Evolutionary conservation across 306 rosid species (phyloP).

Genomic region (Prunus campanulata): DNA sequence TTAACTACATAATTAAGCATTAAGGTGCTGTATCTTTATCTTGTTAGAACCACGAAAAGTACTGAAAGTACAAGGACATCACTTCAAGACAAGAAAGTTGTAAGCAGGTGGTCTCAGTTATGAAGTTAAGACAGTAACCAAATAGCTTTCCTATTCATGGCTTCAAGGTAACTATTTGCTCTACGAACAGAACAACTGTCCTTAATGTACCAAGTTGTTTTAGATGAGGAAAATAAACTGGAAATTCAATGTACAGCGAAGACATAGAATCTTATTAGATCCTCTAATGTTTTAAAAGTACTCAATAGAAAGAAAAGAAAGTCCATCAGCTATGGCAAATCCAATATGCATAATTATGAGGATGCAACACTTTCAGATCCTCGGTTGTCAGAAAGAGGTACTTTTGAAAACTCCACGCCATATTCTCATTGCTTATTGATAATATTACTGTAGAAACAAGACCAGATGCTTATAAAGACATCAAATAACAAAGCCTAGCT

Average conservation of each 20-base stretch:
- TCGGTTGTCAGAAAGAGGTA: neutral
- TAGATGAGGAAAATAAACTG: slow-evolving; percentile 15
- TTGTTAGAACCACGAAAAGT: slow-evolving; percentile 4
- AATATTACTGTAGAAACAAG: slow-evolving; percentile 18
- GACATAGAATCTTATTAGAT: slow-evolving; percentile 1
- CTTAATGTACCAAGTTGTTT: neutral
- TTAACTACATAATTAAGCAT: neutral
- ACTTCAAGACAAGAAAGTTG: neutral
- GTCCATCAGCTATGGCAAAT: neutral
- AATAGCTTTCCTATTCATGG: neutral
- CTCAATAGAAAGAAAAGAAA: too few species aligned
- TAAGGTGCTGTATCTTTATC: neutral
- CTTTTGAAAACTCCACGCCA: neutral
- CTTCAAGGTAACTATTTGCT: slow-evolving; percentile 9
- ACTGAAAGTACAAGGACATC: neutral
- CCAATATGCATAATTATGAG: neutral
- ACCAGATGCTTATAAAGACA: slow-evolving; percentile 12
- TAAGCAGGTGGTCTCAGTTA: neutral
- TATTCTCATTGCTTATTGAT: neutral
- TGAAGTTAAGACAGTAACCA: neutral
- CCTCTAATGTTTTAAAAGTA: slow-evolving; percentile 3
- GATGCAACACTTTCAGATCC: neutral
- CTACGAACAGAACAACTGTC: slow-evolving; percentile 12
- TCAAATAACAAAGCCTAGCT: slow-evolving; percentile 18
- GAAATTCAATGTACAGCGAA: slow-evolving; percentile 6